Percentiles rank a stretch among this genome's conserved stretches.
phyloP scores from a whole-genome alignment of 805 yeast species.

The Pichia scutulata region DNA sequence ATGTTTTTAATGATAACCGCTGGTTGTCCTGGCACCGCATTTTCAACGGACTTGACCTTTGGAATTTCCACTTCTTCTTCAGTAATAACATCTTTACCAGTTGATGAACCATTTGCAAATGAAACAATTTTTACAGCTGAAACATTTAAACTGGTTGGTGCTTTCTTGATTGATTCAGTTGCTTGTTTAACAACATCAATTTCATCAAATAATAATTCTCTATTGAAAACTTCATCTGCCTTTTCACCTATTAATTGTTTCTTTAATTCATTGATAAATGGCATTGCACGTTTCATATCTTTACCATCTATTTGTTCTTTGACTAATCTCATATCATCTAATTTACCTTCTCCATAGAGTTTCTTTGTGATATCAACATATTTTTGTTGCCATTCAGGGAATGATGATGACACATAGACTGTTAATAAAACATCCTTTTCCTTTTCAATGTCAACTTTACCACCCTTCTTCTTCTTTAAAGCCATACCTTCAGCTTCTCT shows the following conservation, averaged over 20 bases:
- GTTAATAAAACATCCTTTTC: conserved; percentile 66
- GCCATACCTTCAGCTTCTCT: conserved; percentile 92
- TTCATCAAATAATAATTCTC: conserved; percentile 83
- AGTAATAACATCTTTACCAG: conserved; percentile 59
- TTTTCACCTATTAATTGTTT: conserved; percentile 65
- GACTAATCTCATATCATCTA: conserved; percentile 58
- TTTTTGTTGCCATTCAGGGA: conserved; percentile 61
- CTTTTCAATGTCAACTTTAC: conserved; percentile 68
- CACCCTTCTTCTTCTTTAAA: conserved; percentile 81
- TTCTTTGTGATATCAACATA: conserved; percentile 65
- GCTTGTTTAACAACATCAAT: conserved; percentile 52
- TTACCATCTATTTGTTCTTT: conserved; percentile 61
- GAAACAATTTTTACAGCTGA: conserved; percentile 51
- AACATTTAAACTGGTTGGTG: conserved; percentile 54
- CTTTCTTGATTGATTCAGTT: conserved; percentile 47
- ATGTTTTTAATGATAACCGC: conserved; percentile 72
- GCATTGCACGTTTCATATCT: conserved; percentile 98
- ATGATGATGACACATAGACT: conserved; percentile 68
- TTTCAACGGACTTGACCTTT: conserved; percentile 63
- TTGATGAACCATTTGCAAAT: conserved; percentile 53
- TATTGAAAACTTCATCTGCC: conserved; percentile 76
- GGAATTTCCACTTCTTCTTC: conserved; percentile 64
- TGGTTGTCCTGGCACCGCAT: conserved; percentile 90
- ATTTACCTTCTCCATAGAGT: conserved; percentile 54
- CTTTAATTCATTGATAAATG: conserved; percentile 81